These are phyloP conservation scores for Colletotrichum noveboracense DNA, from an alignment of 2,329 filamentous ascomycete genomes.

Conservation along the genomic window DNA sequence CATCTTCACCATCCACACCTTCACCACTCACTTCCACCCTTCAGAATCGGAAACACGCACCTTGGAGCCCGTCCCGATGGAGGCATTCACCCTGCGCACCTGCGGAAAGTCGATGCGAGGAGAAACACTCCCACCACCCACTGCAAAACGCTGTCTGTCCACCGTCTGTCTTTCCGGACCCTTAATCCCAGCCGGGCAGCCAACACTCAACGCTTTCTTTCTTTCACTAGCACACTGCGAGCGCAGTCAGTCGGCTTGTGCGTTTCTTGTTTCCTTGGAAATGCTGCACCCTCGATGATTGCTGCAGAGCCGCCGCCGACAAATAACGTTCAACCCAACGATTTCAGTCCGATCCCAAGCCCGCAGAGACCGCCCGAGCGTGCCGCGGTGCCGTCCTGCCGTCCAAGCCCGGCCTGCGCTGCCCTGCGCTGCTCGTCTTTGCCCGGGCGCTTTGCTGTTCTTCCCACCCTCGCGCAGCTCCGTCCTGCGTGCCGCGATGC, in stretches of 20 bases:
- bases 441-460: not conserved
- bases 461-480: not conserved
- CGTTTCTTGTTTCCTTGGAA: not conserved
- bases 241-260: not conserved
- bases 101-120: constrained; percentile 1
- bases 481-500: not conserved
- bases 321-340: not conserved
- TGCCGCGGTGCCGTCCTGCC: constrained; percentile 16
- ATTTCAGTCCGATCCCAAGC: not conserved
- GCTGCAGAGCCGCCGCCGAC: constrained; percentile 1
- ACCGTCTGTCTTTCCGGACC: not conserved
- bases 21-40: not conserved
- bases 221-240: not conserved
- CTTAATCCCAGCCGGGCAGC: not conserved
- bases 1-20: not conserved
- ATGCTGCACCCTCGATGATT: not conserved
- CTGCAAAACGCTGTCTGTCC: not conserved
- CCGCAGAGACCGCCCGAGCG: constrained; percentile 8
- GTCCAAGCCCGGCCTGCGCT: constrained; percentile 5
- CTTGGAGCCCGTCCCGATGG: not conserved
- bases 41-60: constrained; percentile 1
- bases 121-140: not conserved
- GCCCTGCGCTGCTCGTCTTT: not conserved
- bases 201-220: not conserved
- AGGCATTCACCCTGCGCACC: constrained; percentile 2